Conservation (phyloP, 805 yeast genomes). For the Saturnispora quitensis region DNA sequence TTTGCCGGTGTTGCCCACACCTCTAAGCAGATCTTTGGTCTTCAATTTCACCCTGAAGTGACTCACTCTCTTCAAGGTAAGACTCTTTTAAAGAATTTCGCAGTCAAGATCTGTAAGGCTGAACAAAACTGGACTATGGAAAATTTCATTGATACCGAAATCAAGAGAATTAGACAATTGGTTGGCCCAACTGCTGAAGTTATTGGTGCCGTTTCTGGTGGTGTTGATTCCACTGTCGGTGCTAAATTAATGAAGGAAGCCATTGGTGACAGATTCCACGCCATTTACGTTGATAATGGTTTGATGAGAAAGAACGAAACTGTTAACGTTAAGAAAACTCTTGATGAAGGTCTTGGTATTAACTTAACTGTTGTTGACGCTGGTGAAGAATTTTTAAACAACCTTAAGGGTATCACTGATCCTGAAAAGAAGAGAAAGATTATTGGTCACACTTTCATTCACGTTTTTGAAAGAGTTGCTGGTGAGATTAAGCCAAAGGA, state of each 20-base stretch:
- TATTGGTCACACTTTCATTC: constrained; percentile 95
- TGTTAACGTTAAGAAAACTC: constrained; percentile 73
- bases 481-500: constrained; percentile 81
- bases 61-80: constrained; percentile 93
- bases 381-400: constrained; percentile 73
- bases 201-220: constrained; percentile 99
- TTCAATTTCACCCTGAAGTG: constrained; percentile 99
- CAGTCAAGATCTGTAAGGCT: constrained; percentile 82
- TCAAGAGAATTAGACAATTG: constrained; percentile 77
- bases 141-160: constrained; percentile 95
- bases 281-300: constrained; percentile 96
- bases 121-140: constrained; percentile 94
- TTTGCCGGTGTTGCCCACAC: constrained; percentile 85
- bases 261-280: constrained; percentile 97
- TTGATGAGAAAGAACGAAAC: constrained; percentile 95
- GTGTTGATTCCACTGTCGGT: constrained; percentile 98
- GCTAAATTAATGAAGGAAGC: constrained; percentile 98
- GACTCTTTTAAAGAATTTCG: constrained; percentile 80
- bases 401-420: constrained; percentile 89
- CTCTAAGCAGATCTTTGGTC: constrained; percentile 72
- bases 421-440: constrained; percentile 99
- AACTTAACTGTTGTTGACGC: constrained; percentile 94
- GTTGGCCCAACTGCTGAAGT: constrained; percentile 98
- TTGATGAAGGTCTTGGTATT: constrained; percentile 90
- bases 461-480: constrained; percentile 94